phyloP scores from a whole-genome alignment of 441 rosid species.

The Corymbia citriodora region DNA sequence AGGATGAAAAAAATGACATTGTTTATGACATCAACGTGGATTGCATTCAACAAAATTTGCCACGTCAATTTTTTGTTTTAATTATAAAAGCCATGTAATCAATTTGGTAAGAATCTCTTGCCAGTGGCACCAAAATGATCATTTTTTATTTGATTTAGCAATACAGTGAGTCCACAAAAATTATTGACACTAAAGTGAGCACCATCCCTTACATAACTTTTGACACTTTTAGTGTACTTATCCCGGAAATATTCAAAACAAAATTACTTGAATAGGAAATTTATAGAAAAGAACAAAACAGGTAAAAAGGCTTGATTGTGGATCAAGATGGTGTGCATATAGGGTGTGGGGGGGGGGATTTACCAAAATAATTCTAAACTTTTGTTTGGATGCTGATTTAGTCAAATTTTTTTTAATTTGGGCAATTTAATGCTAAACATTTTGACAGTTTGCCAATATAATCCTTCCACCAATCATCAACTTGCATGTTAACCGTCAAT shows the following conservation, averaged over 20 bases:
- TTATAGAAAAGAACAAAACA: background rate
- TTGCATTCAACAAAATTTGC: too few species aligned
- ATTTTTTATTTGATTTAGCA: too few species aligned
- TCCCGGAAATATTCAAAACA: background rate
- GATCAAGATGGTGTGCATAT: background rate
- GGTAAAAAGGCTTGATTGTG: accelerated
- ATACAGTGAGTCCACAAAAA: too few species aligned
- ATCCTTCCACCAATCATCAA: accelerated
- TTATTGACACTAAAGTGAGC: too few species aligned
- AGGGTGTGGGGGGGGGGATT: accelerated
- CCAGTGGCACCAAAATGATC: too few species aligned
- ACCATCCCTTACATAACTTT: too few species aligned
- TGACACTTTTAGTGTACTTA: too few species aligned
- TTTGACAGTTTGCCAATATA: accelerated
- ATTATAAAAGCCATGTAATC: too few species aligned
- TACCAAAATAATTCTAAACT: accelerated
- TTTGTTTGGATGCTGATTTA: accelerated
- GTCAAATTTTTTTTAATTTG: accelerated
- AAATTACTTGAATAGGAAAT: background rate
- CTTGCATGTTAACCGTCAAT: accelerated
- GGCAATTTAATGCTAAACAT: accelerated
- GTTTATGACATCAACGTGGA: too few species aligned
- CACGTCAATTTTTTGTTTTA: too few species aligned
- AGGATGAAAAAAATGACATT: too few species aligned
- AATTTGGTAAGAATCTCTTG: too few species aligned